Evolutionary conservation across 495 filamentous ascomycete species (phyloP).

Genomic region (Lepraria neglecta): DNA sequence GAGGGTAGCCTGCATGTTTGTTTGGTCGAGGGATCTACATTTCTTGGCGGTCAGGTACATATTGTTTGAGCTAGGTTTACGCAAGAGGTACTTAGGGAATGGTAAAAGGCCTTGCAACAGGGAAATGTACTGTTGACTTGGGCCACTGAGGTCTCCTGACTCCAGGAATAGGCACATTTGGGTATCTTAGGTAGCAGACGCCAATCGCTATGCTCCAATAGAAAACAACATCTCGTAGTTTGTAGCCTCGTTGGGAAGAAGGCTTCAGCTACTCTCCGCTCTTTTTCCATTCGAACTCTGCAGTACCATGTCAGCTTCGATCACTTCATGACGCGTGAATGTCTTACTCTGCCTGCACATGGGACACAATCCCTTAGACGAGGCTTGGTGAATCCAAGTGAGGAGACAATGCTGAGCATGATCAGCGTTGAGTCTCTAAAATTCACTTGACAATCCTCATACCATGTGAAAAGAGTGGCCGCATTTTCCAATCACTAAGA

Average conservation of each 20-base stretch:
- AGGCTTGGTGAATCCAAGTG: slow-evolving; percentile 93
- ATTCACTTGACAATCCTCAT: slow-evolving; percentile 19
- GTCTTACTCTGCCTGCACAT: slow-evolving; percentile 93
- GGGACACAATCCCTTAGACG: slow-evolving; percentile 87
- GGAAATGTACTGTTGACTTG: not conserved
- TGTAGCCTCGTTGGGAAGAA: not conserved
- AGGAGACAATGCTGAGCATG: slow-evolving; percentile 76
- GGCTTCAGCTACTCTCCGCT: slow-evolving; percentile 30
- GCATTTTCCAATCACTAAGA: slow-evolving; percentile 84
- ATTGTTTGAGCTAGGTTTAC: too few relatives aligned
- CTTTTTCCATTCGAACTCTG: slow-evolving; percentile 55
- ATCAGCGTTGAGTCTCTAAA: slow-evolving; percentile 21
- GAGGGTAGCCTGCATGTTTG: not conserved
- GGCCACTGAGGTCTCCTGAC: not conserved
- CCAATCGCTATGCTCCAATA: slow-evolving; percentile 13
- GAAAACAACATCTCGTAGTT: not conserved
- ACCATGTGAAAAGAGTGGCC: slow-evolving; percentile 98
- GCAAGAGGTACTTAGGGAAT: too few relatives aligned
- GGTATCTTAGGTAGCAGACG: slow-evolving; percentile 2
- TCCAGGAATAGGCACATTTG: not conserved
- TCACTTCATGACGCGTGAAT: slow-evolving; percentile 9
- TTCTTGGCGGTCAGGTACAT: too few relatives aligned
- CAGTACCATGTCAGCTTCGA: slow-evolving; percentile 1
- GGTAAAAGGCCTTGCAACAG: too few relatives aligned
- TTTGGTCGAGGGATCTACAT: not conserved